Conservation (phyloP, 202 grass and related monocot species). For the Brachypodium distachyon region DNA sequence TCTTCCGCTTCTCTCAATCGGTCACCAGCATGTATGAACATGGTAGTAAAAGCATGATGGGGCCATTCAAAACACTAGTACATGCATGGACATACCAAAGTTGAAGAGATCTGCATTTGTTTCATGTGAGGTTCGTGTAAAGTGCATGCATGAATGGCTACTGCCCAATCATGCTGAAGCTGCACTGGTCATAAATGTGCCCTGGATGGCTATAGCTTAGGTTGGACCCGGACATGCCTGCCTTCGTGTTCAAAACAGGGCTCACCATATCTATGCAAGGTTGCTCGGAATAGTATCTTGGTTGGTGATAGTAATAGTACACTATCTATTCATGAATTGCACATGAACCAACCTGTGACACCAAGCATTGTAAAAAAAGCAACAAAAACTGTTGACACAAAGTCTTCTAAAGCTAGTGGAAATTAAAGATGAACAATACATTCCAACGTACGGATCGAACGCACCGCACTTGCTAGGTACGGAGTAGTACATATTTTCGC, state of each 20-base stretch:
- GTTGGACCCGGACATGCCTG: background rate
- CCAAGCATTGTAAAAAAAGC: no score
- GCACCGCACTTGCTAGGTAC: no score
- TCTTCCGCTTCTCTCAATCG: background rate
- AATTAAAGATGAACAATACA: no score
- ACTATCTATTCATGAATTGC: no score
- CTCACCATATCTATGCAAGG: background rate
- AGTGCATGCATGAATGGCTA: conserved; percentile 3
- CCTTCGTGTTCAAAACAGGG: background rate
- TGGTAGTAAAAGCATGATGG: conserved; percentile 3
- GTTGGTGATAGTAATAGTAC: no score
- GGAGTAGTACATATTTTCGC: no score
- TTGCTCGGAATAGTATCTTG: background rate
- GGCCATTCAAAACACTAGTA: conserved; percentile 3
- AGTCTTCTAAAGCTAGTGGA: no score
- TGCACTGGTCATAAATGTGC: conserved; percentile 9
- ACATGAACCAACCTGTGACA: no score
- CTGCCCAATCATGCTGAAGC: conserved; percentile 4
- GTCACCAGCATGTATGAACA: background rate
- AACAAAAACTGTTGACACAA: no score
- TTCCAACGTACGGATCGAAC: no score
- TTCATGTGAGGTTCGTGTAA: conserved; percentile 21
- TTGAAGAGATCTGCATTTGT: background rate
- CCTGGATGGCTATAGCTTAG: background rate
- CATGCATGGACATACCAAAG: background rate